Evolutionary conservation across 345 rosid genomes (phyloP).

Genomic region (Citrus maxima): DNA sequence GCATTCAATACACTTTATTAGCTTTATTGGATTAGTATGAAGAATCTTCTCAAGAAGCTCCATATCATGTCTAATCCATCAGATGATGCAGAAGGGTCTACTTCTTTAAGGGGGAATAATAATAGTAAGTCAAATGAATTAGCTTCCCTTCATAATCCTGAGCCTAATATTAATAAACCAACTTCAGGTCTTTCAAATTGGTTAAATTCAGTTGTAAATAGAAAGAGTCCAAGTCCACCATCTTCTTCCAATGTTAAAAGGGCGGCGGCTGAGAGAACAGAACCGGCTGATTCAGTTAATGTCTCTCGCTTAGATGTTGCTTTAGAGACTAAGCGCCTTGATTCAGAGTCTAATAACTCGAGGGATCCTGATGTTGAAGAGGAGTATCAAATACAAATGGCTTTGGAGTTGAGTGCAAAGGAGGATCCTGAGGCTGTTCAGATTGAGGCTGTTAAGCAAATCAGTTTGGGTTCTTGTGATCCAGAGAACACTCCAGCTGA

Average conservation of each 20-base stretch:
- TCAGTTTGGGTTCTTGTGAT: slow-evolving; percentile 77
- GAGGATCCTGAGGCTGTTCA: slow-evolving; percentile 99
- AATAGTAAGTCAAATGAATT: slow-evolving; percentile 37
- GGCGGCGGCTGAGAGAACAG: slow-evolving; percentile 37
- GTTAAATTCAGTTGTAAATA: slow-evolving; percentile 72
- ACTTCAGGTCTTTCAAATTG: slow-evolving; percentile 73
- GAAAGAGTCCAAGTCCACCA: slow-evolving; percentile 54
- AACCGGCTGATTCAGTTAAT: slow-evolving; percentile 41
- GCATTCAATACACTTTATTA: slow-evolving; percentile 27
- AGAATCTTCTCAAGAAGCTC: slow-evolving; percentile 88
- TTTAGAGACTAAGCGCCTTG: slow-evolving; percentile 42
- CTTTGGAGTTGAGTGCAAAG: slow-evolving; percentile 88
- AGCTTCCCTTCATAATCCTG: slow-evolving; percentile 39
- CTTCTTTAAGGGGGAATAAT: slow-evolving; percentile 46
- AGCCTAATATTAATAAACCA: slow-evolving; percentile 42
- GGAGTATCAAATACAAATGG: slow-evolving; percentile 89
- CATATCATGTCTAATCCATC: slow-evolving; percentile 62
- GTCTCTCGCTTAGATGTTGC: slow-evolving; percentile 37
- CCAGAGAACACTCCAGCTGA: slow-evolving; percentile 84
- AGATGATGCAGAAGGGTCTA: slow-evolving; percentile 58
- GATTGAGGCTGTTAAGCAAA: slow-evolving; percentile 95
- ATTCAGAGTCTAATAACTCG: slow-evolving; percentile 51
- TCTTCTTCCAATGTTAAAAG: slow-evolving; percentile 51
- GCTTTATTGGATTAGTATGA: slow-evolving; percentile 52
- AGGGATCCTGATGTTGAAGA: slow-evolving; percentile 84